Evolutionary conservation across 176 grass and related monocot species (phyloP), one percentile per base, ranked within the genome.

Genomic region (Paspalum vaginatum): DNA sequence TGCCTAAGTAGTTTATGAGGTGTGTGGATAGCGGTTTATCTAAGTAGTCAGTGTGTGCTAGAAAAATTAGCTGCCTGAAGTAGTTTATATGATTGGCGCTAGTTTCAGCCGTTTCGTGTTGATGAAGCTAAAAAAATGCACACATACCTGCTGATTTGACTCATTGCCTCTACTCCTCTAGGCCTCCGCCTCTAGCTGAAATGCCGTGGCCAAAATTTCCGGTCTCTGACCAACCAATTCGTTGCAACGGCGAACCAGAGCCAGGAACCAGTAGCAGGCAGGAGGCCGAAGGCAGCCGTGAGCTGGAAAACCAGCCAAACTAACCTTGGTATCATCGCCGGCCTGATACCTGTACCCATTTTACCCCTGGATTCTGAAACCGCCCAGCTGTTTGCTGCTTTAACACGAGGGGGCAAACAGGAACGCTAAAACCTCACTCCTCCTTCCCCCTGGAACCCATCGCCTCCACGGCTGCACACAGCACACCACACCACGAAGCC

Each of bases 321-420:
- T 2, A 5, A 15, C 83, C 43, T 85, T 63, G 83, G 54, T 44
- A 85, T 86, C 77, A 81, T 86, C 84, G 84, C 50, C 77, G n/a
- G 12, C 24, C 10, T 15, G 18, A 58, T 49, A 42, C 26, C 11
- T 6, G 32, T 26, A 12, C 32, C 84, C 37, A 20, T 68, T 80
- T 40, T 86, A 15, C 61, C 25, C 57, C 62, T 50, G 15, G 4
- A 9, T 12, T 26, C 72, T 0, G 0, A 25, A 40, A 66, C 18
- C 26, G 47, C 20, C 59, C 48, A n/a, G 39, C 5, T 1, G 22
- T 24, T 18, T 46, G 39, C 11, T 0, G 2, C 42, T 50, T 0
- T 56, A 8, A 27, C 50, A 8, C 3, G 0, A 68, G 53, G 79
- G 85, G 24, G 17, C 77, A 77, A 77, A 62, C 18, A 9, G 85